Base-by-base conservation (phyloP, 371 early-diverging fungal species). In the Mucor irregularis region DNA sequence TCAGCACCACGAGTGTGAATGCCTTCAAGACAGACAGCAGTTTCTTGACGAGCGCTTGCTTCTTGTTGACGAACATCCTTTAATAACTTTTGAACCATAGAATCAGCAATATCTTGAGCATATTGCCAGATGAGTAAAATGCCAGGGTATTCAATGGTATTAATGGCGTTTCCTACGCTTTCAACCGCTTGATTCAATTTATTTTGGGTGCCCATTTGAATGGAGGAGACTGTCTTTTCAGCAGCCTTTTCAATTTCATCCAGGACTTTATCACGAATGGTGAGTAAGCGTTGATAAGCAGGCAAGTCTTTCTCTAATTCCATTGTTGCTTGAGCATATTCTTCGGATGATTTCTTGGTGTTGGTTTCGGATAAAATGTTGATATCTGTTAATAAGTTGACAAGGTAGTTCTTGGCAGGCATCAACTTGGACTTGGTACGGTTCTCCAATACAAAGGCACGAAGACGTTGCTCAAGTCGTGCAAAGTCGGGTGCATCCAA, bases 401-500 rank as follows among this genome's bases (percentile, higher is more conserved):
- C 77, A 14, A 96, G 76, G 59, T 93, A 98, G 58, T 88, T 82
- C 74, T 95, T 93, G 38, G 95, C 97, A 0, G 99, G 99, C 0
- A 90, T 86, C 17, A 97, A 77, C 74, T 98, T 98, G 52, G 95
- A 92, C 61, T 90, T 90, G 51, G 91, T 82, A 24, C 99, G 90
- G 76, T 97, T 96, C 69, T 95, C 96, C 6, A 98, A 82, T 6
- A 94, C 90, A 73, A 97, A 98, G 0, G 89, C 83, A 55, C 95
- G 90, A 47, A 98, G 80, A 56, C 87, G 81, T 49, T 86, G 82
- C 70, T 96, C 52, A 45, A 96, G 82, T 25, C 84, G 76, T 16
- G 82, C 73, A 69, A 96, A 96, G 25, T 81, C 84, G 17, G 82
- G 85, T 35, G 73, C 83, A 38, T 77, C 82, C 46, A 71, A 47